Evolutionary conservation across 2,329 filamentous ascomycete species (phyloP).

Genomic region (Venturia oleaginea): DNA sequence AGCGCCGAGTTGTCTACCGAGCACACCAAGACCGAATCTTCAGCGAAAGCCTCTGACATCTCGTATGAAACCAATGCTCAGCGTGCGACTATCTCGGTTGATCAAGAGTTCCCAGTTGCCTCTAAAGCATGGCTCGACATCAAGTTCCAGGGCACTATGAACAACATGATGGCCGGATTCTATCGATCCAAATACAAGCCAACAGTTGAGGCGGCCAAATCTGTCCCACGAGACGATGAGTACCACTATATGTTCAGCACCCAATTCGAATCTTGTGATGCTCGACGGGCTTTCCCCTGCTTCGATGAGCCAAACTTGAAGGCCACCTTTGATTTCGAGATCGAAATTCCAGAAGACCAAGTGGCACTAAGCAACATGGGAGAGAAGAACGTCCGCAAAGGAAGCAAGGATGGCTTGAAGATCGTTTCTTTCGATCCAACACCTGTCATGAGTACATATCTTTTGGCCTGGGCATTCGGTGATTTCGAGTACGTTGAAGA

Average conservation of each 20-base stretch:
- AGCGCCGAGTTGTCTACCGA: slow-evolving; percentile 54
- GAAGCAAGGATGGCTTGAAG: slow-evolving; percentile 56
- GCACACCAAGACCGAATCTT: slow-evolving; percentile 47
- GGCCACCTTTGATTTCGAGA: slow-evolving; percentile 86
- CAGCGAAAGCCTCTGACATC: slow-evolving; percentile 56
- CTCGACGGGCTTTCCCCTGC: slow-evolving; percentile 89
- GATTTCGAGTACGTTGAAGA: slow-evolving; percentile 97
- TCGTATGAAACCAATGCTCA: slow-evolving; percentile 77
- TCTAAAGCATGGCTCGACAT: slow-evolving; percentile 59
- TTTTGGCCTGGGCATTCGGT: slow-evolving; percentile 88
- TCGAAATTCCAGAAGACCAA: slow-evolving; percentile 83
- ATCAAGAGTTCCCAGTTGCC: slow-evolving; percentile 58
- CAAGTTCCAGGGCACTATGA: slow-evolving; percentile 72
- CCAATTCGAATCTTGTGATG: slow-evolving; percentile 95
- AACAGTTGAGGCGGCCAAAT: slow-evolving; percentile 57
- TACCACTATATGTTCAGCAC: slow-evolving; percentile 72
- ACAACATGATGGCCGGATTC: slow-evolving; percentile 83
- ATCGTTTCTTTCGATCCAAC: slow-evolving; percentile 72
- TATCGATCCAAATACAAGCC: slow-evolving; percentile 93
- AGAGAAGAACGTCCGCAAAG: slow-evolving; percentile 60
- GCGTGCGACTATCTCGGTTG: slow-evolving; percentile 70
- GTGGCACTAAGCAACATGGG: slow-evolving; percentile 95
- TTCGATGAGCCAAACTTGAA: slow-evolving; percentile 98
- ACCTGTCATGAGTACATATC: slow-evolving; percentile 82
- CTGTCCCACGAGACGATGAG: slow-evolving; percentile 64